Evolutionary conservation across 2,329 filamentous ascomycete genomes (phyloP), one percentile per base, ranked within the genome.

Genomic region (Ceratocystis variospora): DNA sequence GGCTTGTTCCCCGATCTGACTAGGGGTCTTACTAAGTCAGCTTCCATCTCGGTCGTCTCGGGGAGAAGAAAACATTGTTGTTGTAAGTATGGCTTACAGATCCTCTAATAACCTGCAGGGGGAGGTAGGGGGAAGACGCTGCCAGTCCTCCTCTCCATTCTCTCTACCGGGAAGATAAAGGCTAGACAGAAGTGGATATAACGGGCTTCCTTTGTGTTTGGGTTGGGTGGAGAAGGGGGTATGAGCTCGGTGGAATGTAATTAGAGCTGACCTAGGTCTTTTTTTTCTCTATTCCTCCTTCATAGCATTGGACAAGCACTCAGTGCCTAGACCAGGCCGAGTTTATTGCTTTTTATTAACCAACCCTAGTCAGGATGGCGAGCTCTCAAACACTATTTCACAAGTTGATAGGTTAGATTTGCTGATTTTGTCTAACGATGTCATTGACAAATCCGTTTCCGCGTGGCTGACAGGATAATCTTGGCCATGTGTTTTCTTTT

Each of bases 181-280:
- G 8, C 55, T 17, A 37, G 55, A 7, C 12, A 17, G 12, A 19
- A 33, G 3, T 17, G 15, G 28, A 59, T 17, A 59, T 59, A 33
- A 59, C 8, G 25, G 55, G 15, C 55, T 37, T 59, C 55, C 55
- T 59, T 59, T 59, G 55, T 59, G 55, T 59, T 59, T 59, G 55
- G 55, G 25, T 8, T 37, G 25, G 6, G 55, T 59, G 55, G 55
- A 31, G 55, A 59, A 41, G 37, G 37, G 37, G 37, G 37, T 15
- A 41, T 15, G 37, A 41, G 37, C 12, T 41, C 37, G 4, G 37
- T 59, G 55, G 28, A 12, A 33, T 37, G 55, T 31, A 37, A 31
- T 59, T 31, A 31, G 28, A 10, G 55, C 31, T 25, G 33, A 37
- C 55, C 55, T 10, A n/a, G 7, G 15, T 8, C 10, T 19, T 31